Base-by-base conservation (phyloP, 306 rosid genomes). In the Ormosia emarginata region DNA sequence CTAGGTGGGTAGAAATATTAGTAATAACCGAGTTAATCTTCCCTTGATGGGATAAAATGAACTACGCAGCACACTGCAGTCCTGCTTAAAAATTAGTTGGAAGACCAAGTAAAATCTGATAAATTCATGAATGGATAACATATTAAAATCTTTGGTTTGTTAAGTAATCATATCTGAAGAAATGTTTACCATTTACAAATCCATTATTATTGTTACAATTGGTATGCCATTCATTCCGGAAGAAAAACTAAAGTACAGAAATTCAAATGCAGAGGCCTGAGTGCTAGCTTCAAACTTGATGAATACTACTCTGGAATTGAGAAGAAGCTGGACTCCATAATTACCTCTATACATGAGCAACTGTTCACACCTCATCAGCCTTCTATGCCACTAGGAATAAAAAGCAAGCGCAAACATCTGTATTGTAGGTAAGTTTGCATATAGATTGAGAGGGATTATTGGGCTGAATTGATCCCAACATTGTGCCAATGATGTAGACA, bases 361-460 rank as follows among this genome's bases (percentile, higher is more conserved):
- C 24, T 2, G 1, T 58, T 7, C 12, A 18, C 15, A 2, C 30
- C 13, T 8, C 37, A 52, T 52, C 50, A 56, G 24, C 18, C 75
- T 69, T 46, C 6, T 2, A 73, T 9, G 78, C 17, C 8, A 14
- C 47, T 80, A 80, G 47, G 79, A 80, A 69, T 71, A 65, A 33
- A 69, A 75, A 68, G 82, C 82, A 69, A 85, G 58, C 4, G 79
- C 79, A 62, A 80, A 47, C 70, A 85, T 63, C 3, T 85, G 79
- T 4, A 79, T 15, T 14, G 85, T 81, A 1, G 84, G 81, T 4
- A 84, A 56, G 33, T 57, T 80, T 46, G 84, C 37, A 67, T 17
- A 29, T 6, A 84, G 29, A 17, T 84, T 49, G 1, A 84, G 72
- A 57, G 76, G 84, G 63, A 84, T 44, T 61, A 79, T 41, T 15